Base-by-base conservation (phyloP, 352 stramenopile genomes). In the Pythium periplocum region DNA sequence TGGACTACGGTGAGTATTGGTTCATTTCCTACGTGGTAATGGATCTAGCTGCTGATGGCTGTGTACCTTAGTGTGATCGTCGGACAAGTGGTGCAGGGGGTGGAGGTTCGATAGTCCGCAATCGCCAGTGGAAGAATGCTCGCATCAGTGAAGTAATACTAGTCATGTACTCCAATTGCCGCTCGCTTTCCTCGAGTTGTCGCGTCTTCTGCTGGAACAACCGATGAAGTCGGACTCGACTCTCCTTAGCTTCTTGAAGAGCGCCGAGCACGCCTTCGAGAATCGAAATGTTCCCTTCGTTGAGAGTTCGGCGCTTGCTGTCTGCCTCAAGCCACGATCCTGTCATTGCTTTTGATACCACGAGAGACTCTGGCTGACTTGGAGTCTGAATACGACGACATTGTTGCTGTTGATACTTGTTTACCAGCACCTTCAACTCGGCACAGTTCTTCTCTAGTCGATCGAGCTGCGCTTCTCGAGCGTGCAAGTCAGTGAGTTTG, bases 341-440 rank as follows among this genome's bases (percentile, higher is more conserved):
- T 26, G 17, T 26, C 17, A 26, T 26, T 26, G 17, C 17, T 26
- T 26, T 26, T 26, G 17, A 26, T 26, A 26, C 17, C 17, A 26
- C 17, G 17, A 26, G 17, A 0, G 17, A 26, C 17, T 26, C 17
- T 26, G 17, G 17, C 17, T 26, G 17, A 26, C 17, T 26, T 26
- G 17, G 17, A 26, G 17, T 26, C 17, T 26, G 17, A 26, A 26
- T 26, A 26, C 17, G 17, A 26, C 17, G 51, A 35, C 10, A n/a
- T 6, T 37, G 42, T 8, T 41, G 33, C 34, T 48, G 30, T 9
- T 59, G 51, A 26, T 52, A 59, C 26, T 10, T 58, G 6, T 54
- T 48, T 10, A 85, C 68, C 33, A 87, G 55, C 32, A 67, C 62
- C 35, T 74, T 78, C 4, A 87, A 66, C 46, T 85, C 70, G 0